phyloP scores from a whole-genome alignment of 2,329 filamentous ascomycete genomes.

The Colletotrichum tropicale region DNA sequence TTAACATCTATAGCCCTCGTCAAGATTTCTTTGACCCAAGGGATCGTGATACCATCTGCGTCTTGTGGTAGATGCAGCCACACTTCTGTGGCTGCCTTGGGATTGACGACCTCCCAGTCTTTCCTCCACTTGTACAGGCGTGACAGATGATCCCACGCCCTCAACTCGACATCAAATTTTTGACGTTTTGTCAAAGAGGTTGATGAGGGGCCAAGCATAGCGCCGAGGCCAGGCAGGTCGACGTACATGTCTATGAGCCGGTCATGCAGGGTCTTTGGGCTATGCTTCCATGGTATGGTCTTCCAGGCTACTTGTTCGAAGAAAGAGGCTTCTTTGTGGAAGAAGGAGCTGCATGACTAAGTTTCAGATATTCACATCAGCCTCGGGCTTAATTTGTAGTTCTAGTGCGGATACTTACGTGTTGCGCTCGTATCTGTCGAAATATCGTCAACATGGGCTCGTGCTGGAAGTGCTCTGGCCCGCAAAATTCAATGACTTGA shows the following conservation, averaged over 20 bases:
- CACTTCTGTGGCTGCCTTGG: not conserved
- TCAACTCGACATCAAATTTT: not conserved
- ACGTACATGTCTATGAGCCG: not conserved
- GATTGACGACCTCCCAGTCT: not conserved
- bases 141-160: not conserved
- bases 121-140: not conserved
- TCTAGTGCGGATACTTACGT: not conserved
- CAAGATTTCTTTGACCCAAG: not conserved
- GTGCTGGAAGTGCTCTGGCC: conserved; percentile 1
- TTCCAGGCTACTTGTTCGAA: not conserved
- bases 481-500: not conserved
- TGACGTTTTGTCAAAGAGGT: not conserved
- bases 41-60: not conserved
- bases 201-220: not conserved
- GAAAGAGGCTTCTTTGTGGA: not conserved
- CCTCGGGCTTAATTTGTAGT: no score
- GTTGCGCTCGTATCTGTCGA: not conserved
- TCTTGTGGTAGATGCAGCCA: not conserved
- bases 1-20: not conserved
- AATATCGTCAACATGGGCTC: conserved; percentile 7
- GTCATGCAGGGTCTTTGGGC: not conserved
- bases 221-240: not conserved
- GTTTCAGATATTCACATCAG: not conserved
- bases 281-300: not conserved
- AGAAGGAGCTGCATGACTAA: conserved; percentile 1